Conservation (phyloP, 257 asterid species). For the Orobanche coerulescens region DNA sequence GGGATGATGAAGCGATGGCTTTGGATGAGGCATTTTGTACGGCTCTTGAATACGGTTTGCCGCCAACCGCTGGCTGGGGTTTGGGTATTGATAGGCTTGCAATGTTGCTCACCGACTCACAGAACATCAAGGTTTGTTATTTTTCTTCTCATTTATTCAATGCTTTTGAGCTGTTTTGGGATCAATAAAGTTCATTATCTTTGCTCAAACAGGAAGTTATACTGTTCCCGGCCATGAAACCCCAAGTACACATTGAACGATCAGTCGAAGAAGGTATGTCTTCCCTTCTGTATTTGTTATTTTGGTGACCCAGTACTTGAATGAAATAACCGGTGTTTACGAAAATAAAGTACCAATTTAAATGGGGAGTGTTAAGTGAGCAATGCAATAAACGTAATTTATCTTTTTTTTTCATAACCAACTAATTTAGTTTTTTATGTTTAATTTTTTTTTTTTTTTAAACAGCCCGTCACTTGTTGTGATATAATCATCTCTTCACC, state of each 20-base stretch:
- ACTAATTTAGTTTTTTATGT: no score
- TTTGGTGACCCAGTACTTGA: no score
- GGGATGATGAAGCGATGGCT: slow-evolving; percentile 98
- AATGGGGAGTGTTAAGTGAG: no score
- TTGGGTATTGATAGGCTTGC: slow-evolving; percentile 82
- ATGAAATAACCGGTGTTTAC: no score
- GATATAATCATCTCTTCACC: no score
- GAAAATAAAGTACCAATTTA: no score
- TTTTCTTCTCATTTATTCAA: not conserved
- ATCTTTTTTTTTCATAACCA: no score
- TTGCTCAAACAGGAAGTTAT: slow-evolving; percentile 95
- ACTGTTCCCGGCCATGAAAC: slow-evolving; percentile 89
- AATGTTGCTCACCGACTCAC: slow-evolving; percentile 87
- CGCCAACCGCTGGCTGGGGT: slow-evolving; percentile 99
- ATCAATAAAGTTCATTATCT: not conserved
- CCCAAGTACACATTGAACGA: slow-evolving; percentile 78
- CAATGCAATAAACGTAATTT: no score
- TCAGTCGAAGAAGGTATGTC: slow-evolving; percentile 48
- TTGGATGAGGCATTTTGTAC: slow-evolving; percentile 78
- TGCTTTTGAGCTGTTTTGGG: not conserved
- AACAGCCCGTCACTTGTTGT: no score
- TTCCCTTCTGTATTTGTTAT: no score
- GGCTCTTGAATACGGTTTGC: slow-evolving; percentile 90
- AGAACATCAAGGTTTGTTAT: slow-evolving; percentile 68
- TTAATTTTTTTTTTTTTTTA: no score